Percentiles rank a stretch among this genome's conserved stretches.
phyloP scores from a whole-genome alignment of 148 eudicot species.

The Simmondsia chinensis region DNA sequence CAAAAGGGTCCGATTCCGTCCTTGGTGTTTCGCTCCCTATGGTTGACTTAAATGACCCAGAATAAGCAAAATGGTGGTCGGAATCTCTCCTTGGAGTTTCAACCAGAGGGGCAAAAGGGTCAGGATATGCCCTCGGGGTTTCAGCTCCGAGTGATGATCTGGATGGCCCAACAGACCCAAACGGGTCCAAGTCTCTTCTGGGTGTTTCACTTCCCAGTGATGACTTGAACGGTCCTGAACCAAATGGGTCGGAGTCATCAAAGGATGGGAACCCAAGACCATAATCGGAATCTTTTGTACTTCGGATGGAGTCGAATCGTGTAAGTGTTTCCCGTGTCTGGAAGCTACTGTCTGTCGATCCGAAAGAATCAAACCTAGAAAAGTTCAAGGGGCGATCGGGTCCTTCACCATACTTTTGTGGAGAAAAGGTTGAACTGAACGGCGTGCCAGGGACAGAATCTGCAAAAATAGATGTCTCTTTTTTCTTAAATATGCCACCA shows the following conservation, averaged over 20 bases:
- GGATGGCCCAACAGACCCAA: slow-evolving; percentile 54
- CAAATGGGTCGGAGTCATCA: slow-evolving; percentile 39
- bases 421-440: slow-evolving; percentile 39
- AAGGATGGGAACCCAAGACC: slow-evolving; percentile 29
- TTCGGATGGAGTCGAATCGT: slow-evolving; percentile 75
- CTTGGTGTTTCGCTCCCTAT: slow-evolving; percentile 41
- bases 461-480: slow-evolving; percentile 36
- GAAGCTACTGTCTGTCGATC: slow-evolving; percentile 52
- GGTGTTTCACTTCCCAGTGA: slow-evolving; percentile 29
- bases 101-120: slow-evolving; percentile 21
- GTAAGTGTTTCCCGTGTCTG: slow-evolving; percentile 48
- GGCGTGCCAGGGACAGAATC: slow-evolving; percentile 80
- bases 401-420: slow-evolving; percentile 27
- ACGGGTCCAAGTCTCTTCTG: slow-evolving; percentile 45
- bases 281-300: slow-evolving; percentile 48
- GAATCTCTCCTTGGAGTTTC: slow-evolving; percentile 32
- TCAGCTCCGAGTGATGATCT: slow-evolving; percentile 38
- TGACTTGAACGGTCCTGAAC: slow-evolving; percentile 24
- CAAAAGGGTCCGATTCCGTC: slow-evolving; percentile 19
- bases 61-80: slow-evolving; percentile 21
- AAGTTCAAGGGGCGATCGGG: slow-evolving; percentile 55
- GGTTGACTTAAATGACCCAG: slow-evolving; percentile 25
- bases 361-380: slow-evolving; percentile 86
- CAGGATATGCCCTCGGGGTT: slow-evolving; percentile 42
- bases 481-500: slow-evolving; percentile 22